phyloP scores from a whole-genome alignment of 2,329 filamentous ascomycete species.

The Blumeria hordei region DNA sequence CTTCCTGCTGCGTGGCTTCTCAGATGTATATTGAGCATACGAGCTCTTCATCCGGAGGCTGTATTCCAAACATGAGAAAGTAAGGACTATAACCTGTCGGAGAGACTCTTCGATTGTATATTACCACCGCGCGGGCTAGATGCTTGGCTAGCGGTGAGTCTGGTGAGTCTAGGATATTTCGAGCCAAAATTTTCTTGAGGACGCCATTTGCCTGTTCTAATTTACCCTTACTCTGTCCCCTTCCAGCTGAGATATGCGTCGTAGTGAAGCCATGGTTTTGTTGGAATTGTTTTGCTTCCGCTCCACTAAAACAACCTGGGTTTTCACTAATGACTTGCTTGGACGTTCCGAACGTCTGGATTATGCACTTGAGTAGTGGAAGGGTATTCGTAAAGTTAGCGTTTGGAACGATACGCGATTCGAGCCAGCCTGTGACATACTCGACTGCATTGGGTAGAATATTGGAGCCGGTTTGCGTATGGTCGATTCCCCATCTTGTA shows the following conservation, averaged over 20 bases:
- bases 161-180: too few species aligned
- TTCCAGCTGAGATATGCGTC: not conserved
- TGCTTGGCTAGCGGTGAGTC: too few species aligned
- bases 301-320: not conserved
- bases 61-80: not conserved
- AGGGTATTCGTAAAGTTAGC: not conserved
- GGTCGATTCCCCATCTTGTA: not conserved
- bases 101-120: not conserved
- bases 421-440: not conserved
- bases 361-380: not conserved
- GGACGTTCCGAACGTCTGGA: not conserved
- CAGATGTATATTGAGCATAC: not conserved
- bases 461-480: not conserved
- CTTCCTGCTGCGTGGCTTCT: not conserved
- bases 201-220: not conserved
- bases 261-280: not conserved
- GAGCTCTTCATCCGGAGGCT: not conserved
- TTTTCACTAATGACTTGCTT: not conserved
- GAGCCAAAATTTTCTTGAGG: not conserved
- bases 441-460: not conserved
- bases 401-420: not conserved
- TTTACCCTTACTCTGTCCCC: not conserved
- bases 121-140: too few species aligned
- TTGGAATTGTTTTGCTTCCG: not conserved
- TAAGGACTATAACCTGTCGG: not conserved